Conservation (phyloP, 2,329 filamentous ascomycete species). For the Zymoseptoria brevis region DNA sequence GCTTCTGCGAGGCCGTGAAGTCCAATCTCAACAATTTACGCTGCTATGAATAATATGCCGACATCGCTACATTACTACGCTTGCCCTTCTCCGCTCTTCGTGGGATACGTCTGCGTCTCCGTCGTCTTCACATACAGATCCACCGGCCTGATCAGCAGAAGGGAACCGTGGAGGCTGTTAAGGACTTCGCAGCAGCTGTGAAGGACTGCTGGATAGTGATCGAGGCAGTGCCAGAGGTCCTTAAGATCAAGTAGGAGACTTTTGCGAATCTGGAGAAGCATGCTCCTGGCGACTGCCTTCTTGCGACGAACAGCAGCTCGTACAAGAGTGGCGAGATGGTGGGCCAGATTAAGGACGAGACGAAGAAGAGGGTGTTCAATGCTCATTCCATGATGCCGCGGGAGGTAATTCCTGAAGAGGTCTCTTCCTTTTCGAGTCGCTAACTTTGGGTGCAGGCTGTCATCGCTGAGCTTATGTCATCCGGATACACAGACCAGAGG, state of each 20-base stretch:
- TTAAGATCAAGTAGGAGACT: constrained; percentile 42
- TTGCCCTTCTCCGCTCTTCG: constrained; percentile 3
- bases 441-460: constrained; percentile 30
- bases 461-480: constrained; percentile 49
- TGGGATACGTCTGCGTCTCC: constrained; percentile 44
- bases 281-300: constrained; percentile 40
- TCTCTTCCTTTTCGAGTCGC: neutral
- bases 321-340: constrained; percentile 47
- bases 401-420: neutral
- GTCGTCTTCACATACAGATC: constrained; percentile 48
- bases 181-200: constrained; percentile 36
- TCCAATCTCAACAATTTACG: neutral
- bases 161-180: constrained; percentile 29
- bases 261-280: constrained; percentile 41
- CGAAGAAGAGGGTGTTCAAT: constrained; percentile 39
- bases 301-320: constrained; percentile 46
- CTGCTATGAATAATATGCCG: neutral
- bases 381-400: constrained; percentile 36
- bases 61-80: neutral
- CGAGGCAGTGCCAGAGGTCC: constrained; percentile 46
- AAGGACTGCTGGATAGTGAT: constrained; percentile 46
- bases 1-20: neutral
- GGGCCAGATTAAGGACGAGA: constrained; percentile 32
- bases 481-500: constrained; percentile 35
- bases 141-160: constrained; percentile 44